Base-by-base conservation (phyloP, 495 filamentous ascomycete genomes). In the Neurospora intermedia region DNA sequence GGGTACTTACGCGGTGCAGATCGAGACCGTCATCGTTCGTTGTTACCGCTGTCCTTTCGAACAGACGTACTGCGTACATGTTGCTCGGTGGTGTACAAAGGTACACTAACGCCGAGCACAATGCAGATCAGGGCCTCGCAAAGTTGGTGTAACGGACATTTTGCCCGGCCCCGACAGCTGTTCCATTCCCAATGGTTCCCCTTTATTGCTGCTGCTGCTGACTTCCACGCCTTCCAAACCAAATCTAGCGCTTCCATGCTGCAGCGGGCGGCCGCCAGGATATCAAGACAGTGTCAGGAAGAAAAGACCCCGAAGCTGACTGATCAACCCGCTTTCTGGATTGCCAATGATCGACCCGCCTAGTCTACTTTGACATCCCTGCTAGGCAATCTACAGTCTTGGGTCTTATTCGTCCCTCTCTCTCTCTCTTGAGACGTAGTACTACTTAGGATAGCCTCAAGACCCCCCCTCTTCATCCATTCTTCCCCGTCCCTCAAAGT, bases 291-390 rank as follows among this genome's bases (percentile, higher is more conserved):
- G 70, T 54, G 42, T 40, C 42, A 27, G 20, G 23, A 43, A 13
- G 43, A 27, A 48, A 46, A 46, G 27, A 46, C 42, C 43, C 27
- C 35, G 54, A 71, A 43, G 70, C 48, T 43, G 70, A 79, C 48
- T 43, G 70, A 79, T 77, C 77, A 73, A 77, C 77, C 79, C 76
- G 79, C 76, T 73, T 71, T 71, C 73, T 76, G 73, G 78, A 77
- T 76, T 77, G 78, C 72, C 76, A 41, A 73, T 27, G 70, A 75
- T 78, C 76, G 74, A 72, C 75, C 80, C 69, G 70, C 43, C 70
- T 72, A 23, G 16, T 20, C 18, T 27, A 20, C 45, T 48, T 43
- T 77, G 71, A 46, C 71, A 80, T 77, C 79, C 79, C 74, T 80
- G 78, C 74, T 74, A 43, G 74, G 72, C 74, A 76, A 77, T 80